These are phyloP conservation scores for Areca catechu DNA, from an alignment of 176 grass and related monocot genomes.

Conservation along the genomic window DNA sequence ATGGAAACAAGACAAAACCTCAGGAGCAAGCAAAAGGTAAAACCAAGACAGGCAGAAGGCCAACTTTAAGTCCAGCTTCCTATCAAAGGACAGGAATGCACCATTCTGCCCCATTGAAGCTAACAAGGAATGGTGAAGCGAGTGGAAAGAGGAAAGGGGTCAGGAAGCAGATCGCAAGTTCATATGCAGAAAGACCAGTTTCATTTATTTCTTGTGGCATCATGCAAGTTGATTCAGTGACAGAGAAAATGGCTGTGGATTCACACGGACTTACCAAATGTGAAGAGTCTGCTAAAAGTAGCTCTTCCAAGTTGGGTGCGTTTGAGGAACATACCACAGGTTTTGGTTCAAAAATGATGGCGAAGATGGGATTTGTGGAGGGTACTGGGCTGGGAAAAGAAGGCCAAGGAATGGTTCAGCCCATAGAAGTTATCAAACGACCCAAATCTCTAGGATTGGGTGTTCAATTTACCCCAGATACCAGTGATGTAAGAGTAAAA, in stretches of 20 bases:
- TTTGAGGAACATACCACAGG: conserved; percentile 88
- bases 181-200: conserved; percentile 48
- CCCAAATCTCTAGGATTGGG: conserved; percentile 90
- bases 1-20: conserved; percentile 29
- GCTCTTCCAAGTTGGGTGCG: conserved; percentile 33
- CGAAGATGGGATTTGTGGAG: conserved; percentile 89
- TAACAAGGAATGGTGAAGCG: conserved; percentile 18
- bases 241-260: conserved; percentile 26
- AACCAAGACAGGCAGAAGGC: neutral
- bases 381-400: conserved; percentile 78
- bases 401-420: conserved; percentile 71
- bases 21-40: conserved; percentile 7
- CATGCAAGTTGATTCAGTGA: conserved; percentile 43
- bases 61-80: no score
- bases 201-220: conserved; percentile 70
- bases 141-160: conserved; percentile 26
- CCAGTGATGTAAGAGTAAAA: neutral
- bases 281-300: conserved; percentile 23
- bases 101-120: conserved; percentile 34
- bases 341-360: conserved; percentile 96
- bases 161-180: conserved; percentile 23
- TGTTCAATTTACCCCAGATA: conserved; percentile 48
- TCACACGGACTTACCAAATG: conserved; percentile 17
- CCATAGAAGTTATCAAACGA: conserved; percentile 58
- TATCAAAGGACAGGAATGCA: conserved; percentile 3